Conservation (phyloP, 1,139 yeast genomes). For the Protomyces pachydermus region DNA sequence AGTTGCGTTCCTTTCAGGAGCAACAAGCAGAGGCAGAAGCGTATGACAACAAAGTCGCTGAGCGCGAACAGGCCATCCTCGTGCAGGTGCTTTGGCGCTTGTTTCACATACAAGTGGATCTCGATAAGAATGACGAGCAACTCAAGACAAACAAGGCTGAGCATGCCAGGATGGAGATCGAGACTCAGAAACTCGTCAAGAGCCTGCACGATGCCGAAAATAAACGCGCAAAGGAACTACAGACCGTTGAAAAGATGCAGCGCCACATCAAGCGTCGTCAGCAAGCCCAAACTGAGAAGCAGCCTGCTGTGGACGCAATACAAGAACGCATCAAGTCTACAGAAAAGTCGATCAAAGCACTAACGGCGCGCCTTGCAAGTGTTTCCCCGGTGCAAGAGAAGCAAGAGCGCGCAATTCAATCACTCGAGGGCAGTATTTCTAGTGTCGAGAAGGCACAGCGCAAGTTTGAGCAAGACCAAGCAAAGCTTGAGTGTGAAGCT, state of each 20-base stretch:
- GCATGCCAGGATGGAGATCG: conserved; percentile 36
- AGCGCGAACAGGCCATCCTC: conserved; percentile 47
- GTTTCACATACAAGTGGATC: conserved; percentile 56
- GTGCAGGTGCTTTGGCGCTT: conserved; percentile 59
- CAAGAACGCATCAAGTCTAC: conserved; percentile 52
- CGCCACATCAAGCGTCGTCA: conserved; percentile 44
- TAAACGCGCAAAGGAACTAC: conserved; percentile 46
- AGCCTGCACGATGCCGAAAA: conserved; percentile 38
- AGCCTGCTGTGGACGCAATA: conserved; percentile 53
- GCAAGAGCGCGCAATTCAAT: conserved; percentile 47
- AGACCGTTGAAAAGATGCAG: conserved; percentile 45
- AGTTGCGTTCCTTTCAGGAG: conserved; percentile 71
- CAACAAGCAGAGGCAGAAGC: conserved; percentile 69
- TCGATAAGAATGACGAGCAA: conserved; percentile 31
- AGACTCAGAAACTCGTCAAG: conserved; percentile 37
- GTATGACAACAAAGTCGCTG: conserved; percentile 55
- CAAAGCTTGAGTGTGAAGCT: conserved; percentile 35
- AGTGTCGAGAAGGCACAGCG: conserved; percentile 46
- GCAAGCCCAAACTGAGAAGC: conserved; percentile 46
- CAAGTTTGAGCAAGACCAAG: conserved; percentile 47
- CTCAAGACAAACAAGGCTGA: conserved; percentile 33
- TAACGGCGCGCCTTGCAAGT: conserved; percentile 52
- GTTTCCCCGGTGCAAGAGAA: conserved; percentile 51
- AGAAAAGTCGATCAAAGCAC: conserved; percentile 47
- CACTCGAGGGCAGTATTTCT: conserved; percentile 48